Evolutionary conservation across 2,329 filamentous ascomycete species (phyloP), one percentile per base, ranked within the genome.

Genomic region (Botrytis squamosa): DNA sequence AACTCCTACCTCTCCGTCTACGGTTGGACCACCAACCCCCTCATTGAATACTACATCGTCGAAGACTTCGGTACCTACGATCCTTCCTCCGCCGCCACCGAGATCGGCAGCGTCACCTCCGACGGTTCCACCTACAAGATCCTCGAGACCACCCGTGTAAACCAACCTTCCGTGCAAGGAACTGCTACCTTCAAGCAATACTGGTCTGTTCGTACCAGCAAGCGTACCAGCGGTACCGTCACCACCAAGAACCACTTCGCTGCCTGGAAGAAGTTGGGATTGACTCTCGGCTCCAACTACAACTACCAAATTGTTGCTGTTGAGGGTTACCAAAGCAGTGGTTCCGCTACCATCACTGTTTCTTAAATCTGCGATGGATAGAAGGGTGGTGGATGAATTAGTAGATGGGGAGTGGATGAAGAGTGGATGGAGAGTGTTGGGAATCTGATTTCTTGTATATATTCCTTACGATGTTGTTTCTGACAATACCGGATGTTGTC

Each of bases 1-100:
- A 85, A 85, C 81, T 79, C 78, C 29, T 89, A 89, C 79, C 83
- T 90, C n/a, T 81, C 87, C 33, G 80, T 89, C 29, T 89, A 90
- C 78, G 88, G 88, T 67, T 90, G 88, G 87, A 87, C 77, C 18
- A 75, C 65, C 33, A 70, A 44, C 42, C 77, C 77, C 10, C 74
- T 79, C 44, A 70, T 79, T 57, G 74, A 77, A 68, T 76, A 89
- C 82, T 89, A 89, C 81, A 85, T 89, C 73, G 83, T 89, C 75
- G 88, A 90, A 75, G 81, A 83, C 44, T 86, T 85, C 77, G 86
- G 85, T 68, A 84, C 83, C 59, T 86, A 88, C 78, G 83, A 87
- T 62, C 86, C 86, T 1, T 83, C 83, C 73, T 83, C 84, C 76
- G 85, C 83, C 22, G 84, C 83, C 75, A 84, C 83, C 1, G 81